These are phyloP conservation scores for Pouteria glomerata DNA, from an alignment of 148 eudicot species.

Conservation along the genomic window DNA sequence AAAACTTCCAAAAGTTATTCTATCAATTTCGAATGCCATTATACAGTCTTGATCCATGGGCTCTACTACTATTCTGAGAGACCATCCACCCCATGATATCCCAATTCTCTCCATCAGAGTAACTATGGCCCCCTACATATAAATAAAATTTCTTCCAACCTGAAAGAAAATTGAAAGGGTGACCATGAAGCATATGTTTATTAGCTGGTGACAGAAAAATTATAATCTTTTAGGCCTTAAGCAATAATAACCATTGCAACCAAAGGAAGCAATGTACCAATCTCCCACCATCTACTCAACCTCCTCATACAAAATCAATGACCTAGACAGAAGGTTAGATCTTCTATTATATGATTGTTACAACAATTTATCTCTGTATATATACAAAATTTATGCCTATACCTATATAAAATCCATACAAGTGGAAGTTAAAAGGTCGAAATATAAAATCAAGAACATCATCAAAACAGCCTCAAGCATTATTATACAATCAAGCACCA, in stretches of 20 bases:
- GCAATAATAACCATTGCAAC: not conserved
- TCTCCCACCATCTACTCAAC: not conserved
- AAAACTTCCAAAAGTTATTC: too few species aligned
- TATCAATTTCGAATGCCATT: too few species aligned
- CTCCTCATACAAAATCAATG: not conserved
- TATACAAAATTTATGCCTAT: not conserved
- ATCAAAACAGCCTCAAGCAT: slow-evolving; percentile 2
- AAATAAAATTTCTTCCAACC: too few species aligned
- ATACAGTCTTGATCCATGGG: too few species aligned
- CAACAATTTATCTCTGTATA: not conserved
- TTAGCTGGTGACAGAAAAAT: not conserved
- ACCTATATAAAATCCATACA: not conserved
- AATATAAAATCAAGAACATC: not conserved
- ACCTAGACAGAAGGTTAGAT: not conserved
- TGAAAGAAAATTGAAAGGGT: slow-evolving; percentile 2
- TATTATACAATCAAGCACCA: not conserved
- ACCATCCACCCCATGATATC: too few species aligned
- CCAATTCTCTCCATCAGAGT: too few species aligned
- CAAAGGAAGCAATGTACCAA: slow-evolving; percentile 2
- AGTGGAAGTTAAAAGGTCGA: not conserved
- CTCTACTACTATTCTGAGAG: too few species aligned
- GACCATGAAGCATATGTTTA: not conserved
- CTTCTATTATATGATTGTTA: not conserved
- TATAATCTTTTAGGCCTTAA: not conserved
- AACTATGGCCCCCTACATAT: too few species aligned